These are phyloP conservation scores for Phialocephala subalpina DNA, from an alignment of 2,329 filamentous ascomycete species.

Conservation along the genomic window DNA sequence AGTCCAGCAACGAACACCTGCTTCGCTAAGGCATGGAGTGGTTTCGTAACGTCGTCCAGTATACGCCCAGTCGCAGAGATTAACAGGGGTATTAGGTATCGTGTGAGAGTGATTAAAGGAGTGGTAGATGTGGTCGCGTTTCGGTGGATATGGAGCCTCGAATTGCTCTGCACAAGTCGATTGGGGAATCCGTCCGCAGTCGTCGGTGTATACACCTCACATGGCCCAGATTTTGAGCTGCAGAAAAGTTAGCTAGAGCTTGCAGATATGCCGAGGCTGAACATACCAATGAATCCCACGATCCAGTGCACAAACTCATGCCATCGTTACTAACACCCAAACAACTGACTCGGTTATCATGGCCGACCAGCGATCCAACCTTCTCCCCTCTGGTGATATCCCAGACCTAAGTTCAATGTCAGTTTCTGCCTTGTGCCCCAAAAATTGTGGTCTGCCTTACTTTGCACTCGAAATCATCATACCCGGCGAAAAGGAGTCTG, in stretches of 20 bases:
- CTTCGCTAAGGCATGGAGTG: conserved; percentile 47
- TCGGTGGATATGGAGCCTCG: conserved; percentile 31
- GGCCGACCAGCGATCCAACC: conserved; percentile 94
- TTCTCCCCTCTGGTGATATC: conserved; percentile 96
- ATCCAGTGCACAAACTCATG: conserved; percentile 98
- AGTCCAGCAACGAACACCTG: conserved; percentile 43
- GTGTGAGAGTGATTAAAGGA: conserved; percentile 48
- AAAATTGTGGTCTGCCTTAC: conserved; percentile 59
- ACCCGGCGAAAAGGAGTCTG: conserved; percentile 92
- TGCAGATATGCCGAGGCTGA: not conserved
- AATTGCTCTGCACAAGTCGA: conserved; percentile 38
- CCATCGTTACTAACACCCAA: conserved; percentile 98
- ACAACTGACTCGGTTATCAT: conserved; percentile 99
- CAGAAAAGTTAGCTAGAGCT: conserved; percentile 37
- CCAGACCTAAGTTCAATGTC: conserved; percentile 76
- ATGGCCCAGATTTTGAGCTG: conserved; percentile 89
- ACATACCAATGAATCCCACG: conserved; percentile 98
- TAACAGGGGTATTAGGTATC: conserved; percentile 46
- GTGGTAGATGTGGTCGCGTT: conserved; percentile 36
- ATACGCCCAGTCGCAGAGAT: conserved; percentile 51
- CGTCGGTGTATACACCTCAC: conserved; percentile 36
- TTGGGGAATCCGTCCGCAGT: conserved; percentile 34
- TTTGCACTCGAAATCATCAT: conserved; percentile 99
- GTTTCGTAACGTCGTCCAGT: conserved; percentile 58
- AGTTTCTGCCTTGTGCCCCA: not conserved